phyloP scores from a whole-genome alignment of 2,329 filamentous ascomycete genomes.

The Chrysosporium keratinophilum region DNA sequence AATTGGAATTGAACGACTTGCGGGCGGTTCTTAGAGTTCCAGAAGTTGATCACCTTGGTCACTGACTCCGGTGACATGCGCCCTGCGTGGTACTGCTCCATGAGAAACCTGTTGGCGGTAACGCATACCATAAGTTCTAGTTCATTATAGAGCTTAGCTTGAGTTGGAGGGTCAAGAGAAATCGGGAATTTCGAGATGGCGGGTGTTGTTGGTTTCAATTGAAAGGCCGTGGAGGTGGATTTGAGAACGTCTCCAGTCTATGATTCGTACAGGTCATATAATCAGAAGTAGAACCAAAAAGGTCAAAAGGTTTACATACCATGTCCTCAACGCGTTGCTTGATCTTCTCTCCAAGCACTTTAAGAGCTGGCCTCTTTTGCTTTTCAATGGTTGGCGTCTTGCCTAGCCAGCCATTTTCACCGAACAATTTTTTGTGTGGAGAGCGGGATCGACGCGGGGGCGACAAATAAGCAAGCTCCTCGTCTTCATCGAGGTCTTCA shows the following conservation, averaged over 20 bases:
- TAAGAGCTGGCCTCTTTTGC: conserved; percentile 26
- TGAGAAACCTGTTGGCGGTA: conserved; percentile 37
- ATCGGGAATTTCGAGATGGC: conserved; percentile 25
- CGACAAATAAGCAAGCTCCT: conserved; percentile 15
- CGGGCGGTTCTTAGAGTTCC: conserved; percentile 40
- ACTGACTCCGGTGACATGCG: conserved; percentile 34
- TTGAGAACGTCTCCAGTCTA: conserved; percentile 24
- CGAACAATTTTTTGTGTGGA: conserved; percentile 36
- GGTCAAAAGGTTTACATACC: conserved; percentile 20
- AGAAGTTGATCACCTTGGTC: conserved; percentile 29
- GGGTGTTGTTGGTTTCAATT: conserved; percentile 18
- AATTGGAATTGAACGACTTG: conserved; percentile 44
- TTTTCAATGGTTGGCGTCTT: conserved; percentile 26
- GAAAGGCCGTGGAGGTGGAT: conserved; percentile 12
- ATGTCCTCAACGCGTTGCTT: conserved; percentile 31
- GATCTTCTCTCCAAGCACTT: conserved; percentile 30
- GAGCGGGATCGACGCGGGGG: conserved; percentile 22
- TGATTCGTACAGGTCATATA: background rate
- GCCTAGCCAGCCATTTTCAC: conserved; percentile 33
- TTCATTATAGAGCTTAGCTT: conserved; percentile 38
- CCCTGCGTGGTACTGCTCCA: conserved; percentile 32
- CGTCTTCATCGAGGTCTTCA: conserved; percentile 21
- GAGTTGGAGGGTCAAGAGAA: conserved; percentile 32
- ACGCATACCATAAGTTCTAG: conserved; percentile 39
- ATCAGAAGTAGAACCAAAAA: background rate